Conservation (phyloP, 2,329 filamentous ascomycete species). For the Tolypocladium endophyticum region DNA sequence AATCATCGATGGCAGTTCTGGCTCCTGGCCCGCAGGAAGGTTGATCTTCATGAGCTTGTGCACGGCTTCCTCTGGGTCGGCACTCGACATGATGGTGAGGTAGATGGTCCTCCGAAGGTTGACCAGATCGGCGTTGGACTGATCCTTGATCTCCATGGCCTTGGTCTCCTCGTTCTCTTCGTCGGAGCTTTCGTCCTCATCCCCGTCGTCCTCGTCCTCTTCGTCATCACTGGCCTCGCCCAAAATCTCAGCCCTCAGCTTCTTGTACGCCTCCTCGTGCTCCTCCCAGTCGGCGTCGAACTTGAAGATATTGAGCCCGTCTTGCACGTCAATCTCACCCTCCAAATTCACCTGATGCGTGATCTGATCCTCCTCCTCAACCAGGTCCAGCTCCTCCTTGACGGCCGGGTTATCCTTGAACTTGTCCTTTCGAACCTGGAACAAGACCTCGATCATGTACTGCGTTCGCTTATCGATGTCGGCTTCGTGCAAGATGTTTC, state of each 20-base stretch:
- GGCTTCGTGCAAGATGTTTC: slow-evolving; percentile 89
- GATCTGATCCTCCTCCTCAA: slow-evolving; percentile 97
- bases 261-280: slow-evolving; percentile 82
- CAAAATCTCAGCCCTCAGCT: slow-evolving; percentile 84
- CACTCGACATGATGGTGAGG: slow-evolving; percentile 92
- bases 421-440: slow-evolving; percentile 90
- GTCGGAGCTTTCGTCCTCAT: slow-evolving; percentile 57
- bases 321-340: slow-evolving; percentile 74
- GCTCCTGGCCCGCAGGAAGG: slow-evolving; percentile 75
- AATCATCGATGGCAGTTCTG: slow-evolving; percentile 90
- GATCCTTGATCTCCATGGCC: slow-evolving; percentile 92
- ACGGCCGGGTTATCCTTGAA: slow-evolving; percentile 92
- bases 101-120: slow-evolving; percentile 92
- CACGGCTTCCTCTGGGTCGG: slow-evolving; percentile 91
- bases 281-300: slow-evolving; percentile 83
- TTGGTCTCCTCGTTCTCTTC: slow-evolving; percentile 70
- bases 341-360: slow-evolving; percentile 79
- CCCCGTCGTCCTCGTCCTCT: slow-evolving; percentile 44
- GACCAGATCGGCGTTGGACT: slow-evolving; percentile 91
- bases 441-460: slow-evolving; percentile 97
- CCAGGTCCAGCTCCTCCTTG: slow-evolving; percentile 85
- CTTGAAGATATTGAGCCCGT: slow-evolving; percentile 91
- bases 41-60: slow-evolving; percentile 96
- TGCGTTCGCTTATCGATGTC: slow-evolving; percentile 98
- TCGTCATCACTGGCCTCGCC: slow-evolving; percentile 86